Evolutionary conservation across 2,329 filamentous ascomycete species (phyloP).

Genomic region (Trichoderma endophyticum): DNA sequence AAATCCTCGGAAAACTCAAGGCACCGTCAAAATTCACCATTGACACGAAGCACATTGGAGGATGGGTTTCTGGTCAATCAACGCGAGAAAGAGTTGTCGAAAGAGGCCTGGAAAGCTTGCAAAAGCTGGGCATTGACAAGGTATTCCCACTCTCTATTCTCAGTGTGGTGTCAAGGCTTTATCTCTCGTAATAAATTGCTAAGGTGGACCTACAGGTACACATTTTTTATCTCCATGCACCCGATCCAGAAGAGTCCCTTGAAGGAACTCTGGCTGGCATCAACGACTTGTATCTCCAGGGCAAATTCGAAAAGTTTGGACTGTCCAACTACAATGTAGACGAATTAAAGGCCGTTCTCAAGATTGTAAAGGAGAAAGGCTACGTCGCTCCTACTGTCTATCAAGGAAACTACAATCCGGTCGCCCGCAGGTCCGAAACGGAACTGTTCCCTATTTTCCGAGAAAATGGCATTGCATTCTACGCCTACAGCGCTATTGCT

Average conservation of each 20-base stretch:
- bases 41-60: slow-evolving; percentile 11
- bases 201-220: not conserved
- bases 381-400: slow-evolving; percentile 42
- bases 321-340: slow-evolving; percentile 42
- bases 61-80: not conserved
- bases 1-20: not conserved
- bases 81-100: not conserved
- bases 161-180: too few species aligned
- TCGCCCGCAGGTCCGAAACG: slow-evolving; percentile 37
- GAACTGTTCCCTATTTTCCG: slow-evolving; percentile 39
- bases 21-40: not conserved
- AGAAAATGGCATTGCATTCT: slow-evolving; percentile 37
- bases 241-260: not conserved
- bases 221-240: slow-evolving; percentile 12
- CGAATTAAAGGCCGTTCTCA: slow-evolving; percentile 39
- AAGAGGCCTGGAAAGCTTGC: not conserved
- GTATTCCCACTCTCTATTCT: not conserved
- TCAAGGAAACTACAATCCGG: slow-evolving; percentile 42
- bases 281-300: not conserved
- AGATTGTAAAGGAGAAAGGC: slow-evolving; percentile 37
- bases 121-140: not conserved
- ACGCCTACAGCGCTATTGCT: slow-evolving; percentile 38
- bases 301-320: slow-evolving; percentile 25
- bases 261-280: slow-evolving; percentile 5
- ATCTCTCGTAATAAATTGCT: not conserved